These are phyloP conservation scores for Alternaria consortialis DNA, from an alignment of 2,329 filamentous ascomycete species.

Conservation along the genomic window DNA sequence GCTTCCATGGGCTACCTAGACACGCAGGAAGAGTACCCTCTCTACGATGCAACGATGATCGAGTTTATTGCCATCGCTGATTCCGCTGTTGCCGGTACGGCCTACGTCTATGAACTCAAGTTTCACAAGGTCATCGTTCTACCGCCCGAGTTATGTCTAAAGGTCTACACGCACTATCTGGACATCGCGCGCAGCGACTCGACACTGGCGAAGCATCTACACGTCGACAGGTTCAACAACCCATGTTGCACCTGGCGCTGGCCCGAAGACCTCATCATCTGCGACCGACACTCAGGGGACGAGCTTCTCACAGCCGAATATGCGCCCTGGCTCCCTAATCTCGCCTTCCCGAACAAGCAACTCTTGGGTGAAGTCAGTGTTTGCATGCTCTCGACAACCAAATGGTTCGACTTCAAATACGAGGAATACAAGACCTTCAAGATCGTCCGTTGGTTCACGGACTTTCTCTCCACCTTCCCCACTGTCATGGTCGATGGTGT, in stretches of 20 bases:
- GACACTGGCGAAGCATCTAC: not conserved
- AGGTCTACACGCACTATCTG: not conserved
- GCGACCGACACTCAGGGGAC: not conserved
- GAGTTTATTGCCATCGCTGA: not conserved
- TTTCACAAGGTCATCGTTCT: not conserved
- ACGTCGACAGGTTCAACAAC: not conserved
- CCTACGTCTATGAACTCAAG: not conserved
- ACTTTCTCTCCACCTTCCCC: not conserved
- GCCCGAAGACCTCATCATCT: not conserved
- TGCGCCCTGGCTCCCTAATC: not conserved
- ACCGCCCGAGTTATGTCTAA: not conserved
- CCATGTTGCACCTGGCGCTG: not conserved
- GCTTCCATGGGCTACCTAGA: not conserved
- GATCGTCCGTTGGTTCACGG: not conserved
- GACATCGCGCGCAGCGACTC: not conserved
- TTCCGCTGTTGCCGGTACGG: too few relatives aligned
- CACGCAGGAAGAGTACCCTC: not conserved
- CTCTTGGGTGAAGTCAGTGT: not conserved
- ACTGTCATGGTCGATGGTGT: not conserved
- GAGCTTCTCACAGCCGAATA: not conserved
- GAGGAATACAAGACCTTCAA: not conserved
- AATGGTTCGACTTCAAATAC: slow-evolving; percentile 1
- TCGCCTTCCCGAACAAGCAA: not conserved
- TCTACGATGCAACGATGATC: not conserved
- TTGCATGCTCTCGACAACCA: not conserved